phyloP scores from a whole-genome alignment of 2,329 filamentous ascomycete species.

The Orbilia brochopaga region DNA sequence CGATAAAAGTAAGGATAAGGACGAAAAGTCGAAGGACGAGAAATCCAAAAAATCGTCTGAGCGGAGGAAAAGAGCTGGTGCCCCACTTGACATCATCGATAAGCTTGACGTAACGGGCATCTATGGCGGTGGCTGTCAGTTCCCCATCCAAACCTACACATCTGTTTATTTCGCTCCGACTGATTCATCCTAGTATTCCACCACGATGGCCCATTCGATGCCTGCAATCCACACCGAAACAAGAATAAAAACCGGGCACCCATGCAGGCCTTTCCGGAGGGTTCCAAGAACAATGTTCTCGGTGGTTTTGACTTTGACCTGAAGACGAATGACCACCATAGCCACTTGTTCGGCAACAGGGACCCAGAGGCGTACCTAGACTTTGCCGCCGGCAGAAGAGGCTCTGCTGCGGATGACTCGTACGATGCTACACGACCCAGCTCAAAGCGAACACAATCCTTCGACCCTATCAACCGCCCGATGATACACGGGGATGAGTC shows the following conservation, averaged over 20 bases:
- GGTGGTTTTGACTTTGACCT: conserved; percentile 87
- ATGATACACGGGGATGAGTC: conserved; percentile 82
- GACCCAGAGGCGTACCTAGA: conserved; percentile 87
- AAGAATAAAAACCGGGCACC: conserved; percentile 82
- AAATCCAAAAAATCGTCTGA: conserved; percentile 56
- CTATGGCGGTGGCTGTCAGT: conserved; percentile 86
- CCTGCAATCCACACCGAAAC: conserved; percentile 92
- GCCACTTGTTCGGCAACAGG: conserved; percentile 78
- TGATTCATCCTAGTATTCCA: conserved; percentile 78
- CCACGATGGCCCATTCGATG: conserved; percentile 96
- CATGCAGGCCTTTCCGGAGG: conserved; percentile 94
- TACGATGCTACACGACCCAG: conserved; percentile 49
- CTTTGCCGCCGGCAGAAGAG: conserved; percentile 65
- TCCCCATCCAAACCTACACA: background rate
- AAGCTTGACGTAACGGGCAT: conserved; percentile 96
- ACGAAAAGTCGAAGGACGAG: too few species aligned
- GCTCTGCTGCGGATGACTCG: conserved; percentile 52
- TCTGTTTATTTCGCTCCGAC: background rate
- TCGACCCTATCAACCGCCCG: conserved; percentile 65
- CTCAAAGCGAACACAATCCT: conserved; percentile 58
- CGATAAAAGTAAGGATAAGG: conserved; percentile 57
- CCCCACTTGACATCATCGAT: conserved; percentile 83
- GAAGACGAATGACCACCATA: conserved; percentile 79
- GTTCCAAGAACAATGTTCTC: conserved; percentile 87
- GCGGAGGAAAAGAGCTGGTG: conserved; percentile 56